Conservation (phyloP, 2,329 filamentous ascomycete species). For the Pezicula neosporulosa region DNA sequence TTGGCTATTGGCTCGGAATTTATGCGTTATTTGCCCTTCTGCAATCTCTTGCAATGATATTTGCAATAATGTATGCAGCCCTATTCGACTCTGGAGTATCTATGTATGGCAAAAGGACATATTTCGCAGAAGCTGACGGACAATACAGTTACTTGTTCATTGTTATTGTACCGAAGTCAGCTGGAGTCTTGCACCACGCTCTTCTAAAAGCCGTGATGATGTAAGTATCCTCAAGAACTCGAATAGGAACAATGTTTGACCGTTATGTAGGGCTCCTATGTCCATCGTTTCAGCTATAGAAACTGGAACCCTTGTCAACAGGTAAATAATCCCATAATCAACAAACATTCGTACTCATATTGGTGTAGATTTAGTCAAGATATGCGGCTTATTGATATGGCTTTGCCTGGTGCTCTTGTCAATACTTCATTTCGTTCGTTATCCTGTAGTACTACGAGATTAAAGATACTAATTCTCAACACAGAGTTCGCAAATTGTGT, state of each 20-base stretch:
- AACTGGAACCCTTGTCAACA: conserved; percentile 38
- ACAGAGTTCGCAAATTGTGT: conserved; percentile 9
- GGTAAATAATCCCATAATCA: conserved; percentile 39
- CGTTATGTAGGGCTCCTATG: not conserved
- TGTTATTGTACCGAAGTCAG: not conserved
- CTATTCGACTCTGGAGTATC: not conserved
- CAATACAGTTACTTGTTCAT: not conserved
- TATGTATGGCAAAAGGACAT: too few species aligned
- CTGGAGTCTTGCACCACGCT: not conserved
- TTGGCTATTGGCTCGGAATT: conserved; percentile 1
- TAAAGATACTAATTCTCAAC: conserved; percentile 34
- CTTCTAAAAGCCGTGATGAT: not conserved
- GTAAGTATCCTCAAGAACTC: not conserved
- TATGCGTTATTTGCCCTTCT: not conserved
- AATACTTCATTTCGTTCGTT: not conserved
- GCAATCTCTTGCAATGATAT: not conserved
- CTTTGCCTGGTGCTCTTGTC: conserved; percentile 18
- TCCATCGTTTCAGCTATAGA: conserved; percentile 41
- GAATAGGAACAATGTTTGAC: not conserved
- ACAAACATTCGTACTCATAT: conserved; percentile 36
- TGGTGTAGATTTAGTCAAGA: conserved; percentile 44
- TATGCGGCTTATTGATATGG: conserved; percentile 21
- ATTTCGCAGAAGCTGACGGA: not conserved
- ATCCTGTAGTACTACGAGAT: not conserved
- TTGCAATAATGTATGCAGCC: not conserved